Evolutionary conservation across 2,329 filamentous ascomycete species (phyloP).

Genomic region (Beauveria bassiana): DNA sequence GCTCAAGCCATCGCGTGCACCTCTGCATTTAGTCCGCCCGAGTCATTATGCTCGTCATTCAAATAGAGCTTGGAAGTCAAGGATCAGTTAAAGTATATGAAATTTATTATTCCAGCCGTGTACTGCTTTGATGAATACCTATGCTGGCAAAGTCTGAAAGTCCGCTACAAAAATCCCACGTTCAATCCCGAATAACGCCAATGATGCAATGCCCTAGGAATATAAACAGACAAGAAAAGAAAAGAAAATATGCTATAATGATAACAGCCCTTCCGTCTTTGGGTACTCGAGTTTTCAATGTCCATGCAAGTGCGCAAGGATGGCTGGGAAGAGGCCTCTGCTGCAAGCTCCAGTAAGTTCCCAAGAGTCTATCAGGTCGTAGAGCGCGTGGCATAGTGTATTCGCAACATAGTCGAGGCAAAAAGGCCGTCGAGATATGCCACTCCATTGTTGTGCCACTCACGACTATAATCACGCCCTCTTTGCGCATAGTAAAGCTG

Average conservation of each 20-base stretch:
- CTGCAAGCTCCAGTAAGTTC: neutral
- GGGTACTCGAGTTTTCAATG: neutral
- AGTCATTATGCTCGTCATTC: no score
- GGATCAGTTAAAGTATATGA: neutral
- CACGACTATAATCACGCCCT: no score
- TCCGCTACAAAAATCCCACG: neutral
- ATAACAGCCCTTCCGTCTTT: neutral
- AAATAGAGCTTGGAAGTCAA: no score
- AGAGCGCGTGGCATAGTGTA: no score
- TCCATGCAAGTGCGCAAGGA: neutral
- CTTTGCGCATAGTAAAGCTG: no score
- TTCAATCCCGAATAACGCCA: neutral
- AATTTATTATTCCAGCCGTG: neutral
- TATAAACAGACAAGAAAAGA: neutral
- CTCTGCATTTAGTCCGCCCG: no score
- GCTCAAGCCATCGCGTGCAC: neutral
- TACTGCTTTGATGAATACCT: neutral
- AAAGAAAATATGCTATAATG: neutral
- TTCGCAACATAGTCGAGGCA: no score
- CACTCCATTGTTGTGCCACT: no score
- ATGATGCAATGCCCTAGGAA: constrained; percentile 1
- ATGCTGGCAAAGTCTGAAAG: neutral
- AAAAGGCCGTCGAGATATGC: no score
- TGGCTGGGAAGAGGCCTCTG: neutral
- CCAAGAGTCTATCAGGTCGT: no score